Conservation (phyloP, 106 monocot species). For the Agapanthus africanus region DNA sequence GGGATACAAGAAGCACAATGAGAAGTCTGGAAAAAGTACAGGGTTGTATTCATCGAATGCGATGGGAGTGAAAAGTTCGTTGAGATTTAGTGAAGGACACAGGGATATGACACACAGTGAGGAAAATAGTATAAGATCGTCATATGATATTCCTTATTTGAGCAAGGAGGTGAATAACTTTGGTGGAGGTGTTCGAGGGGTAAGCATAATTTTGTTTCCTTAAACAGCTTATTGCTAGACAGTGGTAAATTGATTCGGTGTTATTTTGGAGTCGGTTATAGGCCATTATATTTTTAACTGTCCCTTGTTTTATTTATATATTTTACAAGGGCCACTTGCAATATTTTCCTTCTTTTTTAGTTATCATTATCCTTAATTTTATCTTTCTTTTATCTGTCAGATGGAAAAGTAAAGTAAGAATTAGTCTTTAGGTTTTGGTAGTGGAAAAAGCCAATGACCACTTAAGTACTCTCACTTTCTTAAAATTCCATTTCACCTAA, state of each 20-base stretch:
- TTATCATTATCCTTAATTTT: no score
- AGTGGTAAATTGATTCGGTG: background rate
- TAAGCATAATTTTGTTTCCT: slow-evolving; percentile 10
- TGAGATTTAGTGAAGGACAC: slow-evolving; percentile 7
- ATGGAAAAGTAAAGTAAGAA: background rate
- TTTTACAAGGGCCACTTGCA: background rate
- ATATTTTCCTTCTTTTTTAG: background rate
- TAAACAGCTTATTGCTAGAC: background rate
- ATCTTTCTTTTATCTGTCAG: no score
- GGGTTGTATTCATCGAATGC: slow-evolving; percentile 14
- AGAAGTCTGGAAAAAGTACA: slow-evolving; percentile 26
- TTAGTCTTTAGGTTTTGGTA: background rate
- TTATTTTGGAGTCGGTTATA: background rate
- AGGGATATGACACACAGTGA: slow-evolving; percentile 22
- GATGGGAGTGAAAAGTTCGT: slow-evolving; percentile 1
- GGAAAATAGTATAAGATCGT: slow-evolving; percentile 6
- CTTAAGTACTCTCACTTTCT: background rate
- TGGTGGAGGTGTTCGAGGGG: slow-evolving; percentile 26
- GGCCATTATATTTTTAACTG: background rate
- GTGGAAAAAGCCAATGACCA: background rate
- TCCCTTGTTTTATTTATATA: background rate
- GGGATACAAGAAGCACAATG: slow-evolving; percentile 39
- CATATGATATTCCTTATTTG: slow-evolving; percentile 11
- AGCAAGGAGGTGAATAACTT: slow-evolving; percentile 26
- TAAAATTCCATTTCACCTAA: background rate